phyloP scores from a whole-genome alignment of 768 basidiomycete genomes.

The Rhizopogon vesiculosus region DNA sequence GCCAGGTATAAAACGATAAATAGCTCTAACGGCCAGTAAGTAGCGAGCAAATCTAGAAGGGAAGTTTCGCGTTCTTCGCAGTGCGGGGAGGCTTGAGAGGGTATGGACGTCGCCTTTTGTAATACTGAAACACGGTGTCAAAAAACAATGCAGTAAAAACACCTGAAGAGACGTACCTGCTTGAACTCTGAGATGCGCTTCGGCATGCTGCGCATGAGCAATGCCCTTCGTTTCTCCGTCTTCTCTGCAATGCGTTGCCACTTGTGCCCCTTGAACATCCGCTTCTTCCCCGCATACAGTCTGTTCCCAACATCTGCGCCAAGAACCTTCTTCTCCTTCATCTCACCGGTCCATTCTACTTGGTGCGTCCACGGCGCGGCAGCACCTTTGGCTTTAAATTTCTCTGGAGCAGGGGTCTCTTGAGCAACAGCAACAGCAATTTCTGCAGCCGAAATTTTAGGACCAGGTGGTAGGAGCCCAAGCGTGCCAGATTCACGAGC shows the following conservation, averaged over 20 bases:
- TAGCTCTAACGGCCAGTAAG: background rate
- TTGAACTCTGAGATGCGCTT: slow-evolving; percentile 64
- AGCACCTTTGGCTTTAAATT: background rate
- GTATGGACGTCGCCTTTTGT: slow-evolving; percentile 42
- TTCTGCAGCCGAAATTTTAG: slow-evolving; percentile 40
- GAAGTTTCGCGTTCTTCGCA: slow-evolving; percentile 50
- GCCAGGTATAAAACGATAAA: background rate
- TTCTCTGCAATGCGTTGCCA: slow-evolving; percentile 63
- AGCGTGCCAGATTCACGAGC: slow-evolving; percentile 52
- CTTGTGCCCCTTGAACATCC: slow-evolving; percentile 93
- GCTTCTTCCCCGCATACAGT: slow-evolving; percentile 71
- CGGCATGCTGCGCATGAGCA: slow-evolving; percentile 67
- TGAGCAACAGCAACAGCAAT: slow-evolving; percentile 16
- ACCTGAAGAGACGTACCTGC: slow-evolving; percentile 37
- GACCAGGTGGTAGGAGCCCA: slow-evolving; percentile 64
- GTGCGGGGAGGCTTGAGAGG: slow-evolving; percentile 51
- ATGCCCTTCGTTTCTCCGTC: slow-evolving; percentile 41
- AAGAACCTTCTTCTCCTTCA: slow-evolving; percentile 33
- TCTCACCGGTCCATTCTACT: slow-evolving; percentile 38
- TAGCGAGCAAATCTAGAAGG: slow-evolving; percentile 39
- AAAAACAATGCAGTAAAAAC: slow-evolving; percentile 1
- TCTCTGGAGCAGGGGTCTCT: slow-evolving; percentile 10
- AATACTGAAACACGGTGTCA: slow-evolving; percentile 10
- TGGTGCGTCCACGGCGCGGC: slow-evolving; percentile 16
- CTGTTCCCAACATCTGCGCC: slow-evolving; percentile 56